Conservation (phyloP, 129 eudicot species). For the Flaveria robusta region DNA sequence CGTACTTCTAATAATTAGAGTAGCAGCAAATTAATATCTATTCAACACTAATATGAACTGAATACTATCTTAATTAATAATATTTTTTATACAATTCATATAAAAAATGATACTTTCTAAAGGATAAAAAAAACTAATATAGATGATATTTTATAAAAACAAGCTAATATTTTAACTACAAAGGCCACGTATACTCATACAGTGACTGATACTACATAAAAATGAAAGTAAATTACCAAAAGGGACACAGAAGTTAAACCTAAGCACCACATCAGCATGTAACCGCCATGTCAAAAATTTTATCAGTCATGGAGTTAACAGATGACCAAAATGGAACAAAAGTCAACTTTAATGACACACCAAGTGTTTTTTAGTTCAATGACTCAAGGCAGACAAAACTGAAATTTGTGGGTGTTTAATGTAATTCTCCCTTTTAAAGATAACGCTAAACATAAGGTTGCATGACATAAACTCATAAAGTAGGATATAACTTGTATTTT, state of each 20-base stretch:
- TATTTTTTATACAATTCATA: not conserved
- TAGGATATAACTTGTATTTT: not conserved
- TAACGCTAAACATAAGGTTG: not conserved
- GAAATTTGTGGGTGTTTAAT: not conserved
- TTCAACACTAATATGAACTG: conserved; percentile 3
- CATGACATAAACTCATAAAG: not conserved
- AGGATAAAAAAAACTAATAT: not conserved
- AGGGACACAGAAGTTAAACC: not conserved
- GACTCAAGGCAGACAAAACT: not conserved
- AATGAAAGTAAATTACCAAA: not conserved
- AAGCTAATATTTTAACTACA: not conserved
- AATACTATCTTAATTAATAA: not conserved
- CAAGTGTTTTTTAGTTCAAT: not conserved
- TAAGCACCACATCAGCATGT: conserved; percentile 1
- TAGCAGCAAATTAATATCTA: conserved; percentile 1
- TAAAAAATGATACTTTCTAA: not conserved
- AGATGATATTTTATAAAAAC: not conserved
- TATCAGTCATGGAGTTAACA: not conserved
- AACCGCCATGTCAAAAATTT: not conserved
- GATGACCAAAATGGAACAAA: not conserved
- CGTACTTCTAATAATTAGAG: conserved; percentile 64
- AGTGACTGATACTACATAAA: not conserved
- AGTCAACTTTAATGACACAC: not conserved
- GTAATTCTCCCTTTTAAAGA: not conserved
- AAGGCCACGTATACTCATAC: not conserved